phyloP scores from a whole-genome alignment of 345 rosid genomes.

The Hirschfeldia incana region DNA sequence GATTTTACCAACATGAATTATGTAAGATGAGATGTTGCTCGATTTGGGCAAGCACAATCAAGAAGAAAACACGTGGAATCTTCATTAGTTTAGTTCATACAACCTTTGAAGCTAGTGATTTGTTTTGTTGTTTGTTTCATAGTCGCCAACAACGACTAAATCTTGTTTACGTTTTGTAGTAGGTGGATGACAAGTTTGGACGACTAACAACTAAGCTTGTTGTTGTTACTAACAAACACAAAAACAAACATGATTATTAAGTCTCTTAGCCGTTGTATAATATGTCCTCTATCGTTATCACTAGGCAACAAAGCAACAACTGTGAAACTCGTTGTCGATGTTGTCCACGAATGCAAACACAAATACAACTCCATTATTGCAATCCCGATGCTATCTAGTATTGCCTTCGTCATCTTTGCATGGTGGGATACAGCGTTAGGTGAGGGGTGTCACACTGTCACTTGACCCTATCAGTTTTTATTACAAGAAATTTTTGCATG shows the following conservation, averaged over 20 bases:
- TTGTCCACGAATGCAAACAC: neutral
- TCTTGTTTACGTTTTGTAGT: neutral
- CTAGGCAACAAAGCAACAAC: neutral
- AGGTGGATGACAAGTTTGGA: neutral
- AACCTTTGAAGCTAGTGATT: neutral
- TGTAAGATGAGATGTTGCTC: conserved; percentile 10
- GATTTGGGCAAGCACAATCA: conserved; percentile 6
- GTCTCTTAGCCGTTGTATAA: neutral
- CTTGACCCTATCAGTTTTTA: too few relatives aligned
- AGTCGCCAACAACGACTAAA: neutral
- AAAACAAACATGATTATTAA: neutral
- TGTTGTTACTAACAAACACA: neutral
- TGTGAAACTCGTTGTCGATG: neutral
- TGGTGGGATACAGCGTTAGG: too few relatives aligned
- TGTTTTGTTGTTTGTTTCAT: neutral
- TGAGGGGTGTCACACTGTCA: too few relatives aligned
- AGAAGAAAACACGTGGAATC: neutral
- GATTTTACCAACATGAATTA: neutral
- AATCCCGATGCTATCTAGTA: neutral
- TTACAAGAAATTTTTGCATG: too few relatives aligned
- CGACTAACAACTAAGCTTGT: neutral
- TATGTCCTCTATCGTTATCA: neutral
- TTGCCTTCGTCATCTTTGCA: neutral
- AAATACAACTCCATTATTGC: neutral
- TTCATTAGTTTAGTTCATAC: neutral